Base-by-base conservation (phyloP, 805 yeast species). In the Crinitomyces ghanaensis region DNA sequence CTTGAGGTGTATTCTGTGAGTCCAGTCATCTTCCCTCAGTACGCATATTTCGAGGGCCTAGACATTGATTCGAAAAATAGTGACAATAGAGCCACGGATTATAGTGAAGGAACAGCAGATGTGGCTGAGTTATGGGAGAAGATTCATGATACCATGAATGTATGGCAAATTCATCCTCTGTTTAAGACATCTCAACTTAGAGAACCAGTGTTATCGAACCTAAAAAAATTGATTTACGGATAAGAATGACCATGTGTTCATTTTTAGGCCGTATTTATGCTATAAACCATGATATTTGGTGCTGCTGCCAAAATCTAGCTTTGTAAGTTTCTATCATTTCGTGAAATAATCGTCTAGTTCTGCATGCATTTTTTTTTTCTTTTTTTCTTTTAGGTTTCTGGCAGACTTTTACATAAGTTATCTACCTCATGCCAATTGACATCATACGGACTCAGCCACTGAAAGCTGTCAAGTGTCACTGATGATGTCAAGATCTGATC, bases 1-100 rank as follows among this genome's bases (percentile, higher is more conserved):
- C 24, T 36, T 13, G 26, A 32, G 11, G 31, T 14, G 11, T 36
- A 32, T 28, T 26, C 36, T 16, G 32, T 33, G n/a, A 16, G 23
- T 12, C 41, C 39, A 3, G 35, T 33, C 11, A 9, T 26, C 3
- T 34, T 40, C 27, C 27, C 33, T 6, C 41, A 37, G 31, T 37
- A 39, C 39, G 34, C 33, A 14, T 40, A 40, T 28, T 20, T 11
- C n/a, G 20, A 20, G 5, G 35, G 34, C 20, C 33, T 38, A 26
- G 41, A 39, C 2, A 35, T 37, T 3, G 38, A 35, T n/a, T 21
- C n/a, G 24, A 21, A 21, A 21, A 21, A 21, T 8, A 28, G 33
- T n/a, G 33, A 33, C 15, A 33, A 28, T 22, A 21, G 28, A 11
- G 20, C 14, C 11, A 9, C 11, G 24, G 11, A 9, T 21, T 9